phyloP scores from a whole-genome alignment of 106 monocot genomes.

The Platanthera guangdongensis region DNA sequence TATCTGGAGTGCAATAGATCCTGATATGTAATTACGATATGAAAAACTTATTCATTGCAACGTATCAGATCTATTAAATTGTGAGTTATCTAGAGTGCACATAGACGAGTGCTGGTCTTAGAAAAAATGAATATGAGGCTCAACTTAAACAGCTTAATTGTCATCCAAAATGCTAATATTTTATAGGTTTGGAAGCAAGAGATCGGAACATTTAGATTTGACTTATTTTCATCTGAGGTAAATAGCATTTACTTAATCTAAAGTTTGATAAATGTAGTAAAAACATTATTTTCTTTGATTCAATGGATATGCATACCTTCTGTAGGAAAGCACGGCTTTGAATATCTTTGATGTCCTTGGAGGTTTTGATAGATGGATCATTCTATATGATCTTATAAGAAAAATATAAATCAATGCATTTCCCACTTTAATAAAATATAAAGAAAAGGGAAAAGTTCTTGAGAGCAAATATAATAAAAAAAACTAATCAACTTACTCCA shows the following conservation, averaged over 20 bases:
- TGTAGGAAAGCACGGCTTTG: constrained; percentile 85
- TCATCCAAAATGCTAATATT: not conserved
- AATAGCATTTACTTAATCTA: not conserved
- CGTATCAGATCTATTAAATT: no score
- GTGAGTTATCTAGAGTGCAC: no score
- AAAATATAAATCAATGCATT: no score
- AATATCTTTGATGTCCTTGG: constrained; percentile 74
- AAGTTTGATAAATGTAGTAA: not conserved
- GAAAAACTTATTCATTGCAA: no score
- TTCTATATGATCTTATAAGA: no score
- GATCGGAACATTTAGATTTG: not conserved
- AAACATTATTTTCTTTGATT: not conserved
- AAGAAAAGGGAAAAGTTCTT: not conserved
- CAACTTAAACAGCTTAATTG: not conserved
- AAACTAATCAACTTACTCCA: constrained; percentile 47
- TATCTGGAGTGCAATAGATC: no score
- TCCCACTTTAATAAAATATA: constrained; percentile 2
- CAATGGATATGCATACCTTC: constrained; percentile 45
- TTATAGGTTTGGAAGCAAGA: not conserved
- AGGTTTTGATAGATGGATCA: no score
- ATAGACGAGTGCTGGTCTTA: no score
- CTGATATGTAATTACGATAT: no score
- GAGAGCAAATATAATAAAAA: not conserved
- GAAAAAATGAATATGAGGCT: not conserved
- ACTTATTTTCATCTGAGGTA: not conserved